Percentiles rank a stretch among this genome's conserved stretches.
These are phyloP conservation scores for Melastoma malabathricum DNA, from an alignment of 345 rosid species.

Conservation along the genomic window DNA sequence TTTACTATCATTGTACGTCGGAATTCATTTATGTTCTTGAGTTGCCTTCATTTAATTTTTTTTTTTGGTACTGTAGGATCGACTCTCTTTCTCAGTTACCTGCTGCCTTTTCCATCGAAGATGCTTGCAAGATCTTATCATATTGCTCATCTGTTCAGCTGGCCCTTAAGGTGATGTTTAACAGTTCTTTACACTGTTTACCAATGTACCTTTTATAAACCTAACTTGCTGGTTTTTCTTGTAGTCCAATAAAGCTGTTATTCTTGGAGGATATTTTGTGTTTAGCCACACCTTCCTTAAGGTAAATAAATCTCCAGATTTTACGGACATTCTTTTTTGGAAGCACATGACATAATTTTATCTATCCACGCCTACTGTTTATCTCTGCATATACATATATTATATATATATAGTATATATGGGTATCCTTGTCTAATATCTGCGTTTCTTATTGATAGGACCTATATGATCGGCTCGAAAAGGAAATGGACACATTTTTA, in stretches of 20 bases:
- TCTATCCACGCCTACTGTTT: too few species aligned
- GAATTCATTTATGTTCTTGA: too few species aligned
- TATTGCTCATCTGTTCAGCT: conserved; percentile 62
- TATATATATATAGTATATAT: too few species aligned
- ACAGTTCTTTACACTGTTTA: not conserved
- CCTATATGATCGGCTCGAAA: conserved; percentile 57
- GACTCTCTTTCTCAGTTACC: conserved; percentile 80
- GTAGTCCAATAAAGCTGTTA: conserved; percentile 62
- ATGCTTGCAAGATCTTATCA: conserved; percentile 65
- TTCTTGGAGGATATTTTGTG: conserved; percentile 58
- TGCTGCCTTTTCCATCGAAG: conserved; percentile 48
- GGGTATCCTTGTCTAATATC: not conserved
- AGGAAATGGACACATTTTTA: conserved; percentile 51
- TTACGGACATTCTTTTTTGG: not conserved
- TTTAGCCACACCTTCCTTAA: conserved; percentile 71
- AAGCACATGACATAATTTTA: not conserved
- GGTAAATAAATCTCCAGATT: conserved; percentile 24
- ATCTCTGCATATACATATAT: too few species aligned
- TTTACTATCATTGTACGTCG: not conserved
- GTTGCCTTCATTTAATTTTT: conserved; percentile 1
- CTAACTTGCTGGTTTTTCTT: conserved; percentile 7
- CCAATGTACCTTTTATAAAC: not conserved
- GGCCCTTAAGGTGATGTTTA: conserved; percentile 55
- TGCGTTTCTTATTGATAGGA: conserved; percentile 23
- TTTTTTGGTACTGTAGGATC: conserved; percentile 46